phyloP scores from a whole-genome alignment of 108 stramenopile genomes.

The Skeletonema marinoi region DNA sequence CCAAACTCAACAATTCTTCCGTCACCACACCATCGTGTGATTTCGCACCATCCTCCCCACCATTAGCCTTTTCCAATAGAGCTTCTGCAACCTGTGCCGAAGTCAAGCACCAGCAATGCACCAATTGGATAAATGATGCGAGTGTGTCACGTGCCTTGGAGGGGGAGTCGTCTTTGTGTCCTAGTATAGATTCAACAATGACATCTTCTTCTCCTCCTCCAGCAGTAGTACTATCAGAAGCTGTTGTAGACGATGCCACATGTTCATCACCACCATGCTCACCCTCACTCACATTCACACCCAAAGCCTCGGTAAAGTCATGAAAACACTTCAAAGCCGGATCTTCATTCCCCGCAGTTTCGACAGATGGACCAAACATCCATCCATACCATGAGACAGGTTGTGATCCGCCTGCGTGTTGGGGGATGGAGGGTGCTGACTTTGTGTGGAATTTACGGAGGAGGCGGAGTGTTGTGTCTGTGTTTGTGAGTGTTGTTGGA shows the following conservation, averaged over 20 bases:
- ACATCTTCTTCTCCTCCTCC: conserved; percentile 21
- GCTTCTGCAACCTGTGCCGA: conserved; percentile 41
- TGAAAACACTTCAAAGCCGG: conserved; percentile 54
- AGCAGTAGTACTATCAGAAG: not conserved
- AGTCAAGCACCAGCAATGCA: conserved; percentile 66
- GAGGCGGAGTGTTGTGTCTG: conserved; percentile 62
- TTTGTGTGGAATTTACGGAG: conserved; percentile 76
- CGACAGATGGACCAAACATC: conserved; percentile 36
- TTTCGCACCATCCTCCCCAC: not conserved
- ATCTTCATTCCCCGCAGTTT: conserved; percentile 25
- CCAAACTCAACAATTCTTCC: conserved; percentile 51
- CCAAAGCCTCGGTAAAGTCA: conserved; percentile 45
- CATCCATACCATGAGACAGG: conserved; percentile 44
- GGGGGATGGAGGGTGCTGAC: conserved; percentile 51
- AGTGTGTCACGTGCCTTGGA: conserved; percentile 53
- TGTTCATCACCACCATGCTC: not conserved
- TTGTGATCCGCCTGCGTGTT: conserved; percentile 66
- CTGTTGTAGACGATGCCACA: not conserved
- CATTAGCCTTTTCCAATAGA: conserved; percentile 4
- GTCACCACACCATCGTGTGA: conserved; percentile 1
- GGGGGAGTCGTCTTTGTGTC: conserved; percentile 58
- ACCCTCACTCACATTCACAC: not conserved
- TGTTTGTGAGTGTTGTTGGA: conserved; percentile 50
- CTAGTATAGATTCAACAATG: conserved; percentile 56
- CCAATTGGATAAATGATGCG: conserved; percentile 63